These are phyloP conservation scores for Coemansia sp. DNA, from an alignment of 192 early-diverging fungal species.

Conservation along the genomic window DNA sequence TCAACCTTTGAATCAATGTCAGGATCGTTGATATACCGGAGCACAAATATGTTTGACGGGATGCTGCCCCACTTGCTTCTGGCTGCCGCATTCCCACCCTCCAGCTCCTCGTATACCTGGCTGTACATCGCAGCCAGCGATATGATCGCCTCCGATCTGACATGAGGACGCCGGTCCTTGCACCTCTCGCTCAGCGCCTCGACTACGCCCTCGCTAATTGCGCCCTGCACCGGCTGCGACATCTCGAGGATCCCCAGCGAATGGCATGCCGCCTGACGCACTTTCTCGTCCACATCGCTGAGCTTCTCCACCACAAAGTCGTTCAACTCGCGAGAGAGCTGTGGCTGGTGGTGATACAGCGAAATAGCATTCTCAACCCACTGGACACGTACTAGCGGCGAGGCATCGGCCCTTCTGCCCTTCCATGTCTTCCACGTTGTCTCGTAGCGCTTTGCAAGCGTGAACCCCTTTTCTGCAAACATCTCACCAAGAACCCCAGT, in stretches of 20 bases:
- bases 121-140: slow-evolving; percentile 73
- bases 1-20: slow-evolving; percentile 65
- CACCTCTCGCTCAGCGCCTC: slow-evolving; percentile 73
- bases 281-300: slow-evolving; percentile 90
- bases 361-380: slow-evolving; percentile 68
- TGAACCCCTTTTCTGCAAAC: slow-evolving; percentile 77
- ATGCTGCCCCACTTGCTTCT: slow-evolving; percentile 79
- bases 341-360: slow-evolving; percentile 71
- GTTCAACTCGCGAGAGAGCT: slow-evolving; percentile 68
- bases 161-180: slow-evolving; percentile 78
- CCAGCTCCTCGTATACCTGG: slow-evolving; percentile 71
- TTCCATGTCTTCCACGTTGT: slow-evolving; percentile 84
- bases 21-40: slow-evolving; percentile 82
- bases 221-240: slow-evolving; percentile 56
- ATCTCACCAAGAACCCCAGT: slow-evolving; percentile 82
- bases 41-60: slow-evolving; percentile 74
- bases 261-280: slow-evolving; percentile 73
- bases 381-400: slow-evolving; percentile 63
- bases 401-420: slow-evolving; percentile 74
- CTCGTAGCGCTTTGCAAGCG: slow-evolving; percentile 72
- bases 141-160: slow-evolving; percentile 77
- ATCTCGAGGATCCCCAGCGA: slow-evolving; percentile 68
- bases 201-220: slow-evolving; percentile 60
- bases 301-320: slow-evolving; percentile 67
- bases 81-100: slow-evolving; percentile 58